These are phyloP conservation scores for Forsythia suspensa DNA, from an alignment of 257 asterid genomes.

Conservation along the genomic window DNA sequence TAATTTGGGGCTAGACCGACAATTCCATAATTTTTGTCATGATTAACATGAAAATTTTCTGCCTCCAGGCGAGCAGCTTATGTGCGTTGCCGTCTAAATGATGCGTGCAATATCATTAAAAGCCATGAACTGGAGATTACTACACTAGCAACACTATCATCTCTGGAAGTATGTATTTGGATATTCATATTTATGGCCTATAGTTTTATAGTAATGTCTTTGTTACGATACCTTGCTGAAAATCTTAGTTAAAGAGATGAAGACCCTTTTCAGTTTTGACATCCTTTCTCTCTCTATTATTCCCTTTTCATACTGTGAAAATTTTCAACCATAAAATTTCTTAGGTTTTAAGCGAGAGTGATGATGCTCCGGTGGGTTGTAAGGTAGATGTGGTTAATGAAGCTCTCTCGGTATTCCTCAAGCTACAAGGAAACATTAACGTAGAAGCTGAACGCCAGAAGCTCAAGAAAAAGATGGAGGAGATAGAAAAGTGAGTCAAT, in stretches of 20 bases:
- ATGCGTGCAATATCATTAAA: conserved; percentile 44
- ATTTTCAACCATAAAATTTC: neutral
- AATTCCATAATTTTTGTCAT: neutral
- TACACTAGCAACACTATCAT: conserved; percentile 75
- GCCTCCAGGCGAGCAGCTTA: conserved; percentile 66
- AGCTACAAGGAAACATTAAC: conserved; percentile 46
- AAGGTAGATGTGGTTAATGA: conserved; percentile 63
- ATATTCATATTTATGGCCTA: neutral
- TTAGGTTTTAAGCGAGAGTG: conserved; percentile 65
- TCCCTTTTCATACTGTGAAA: too few species aligned
- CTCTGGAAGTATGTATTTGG: conserved; percentile 55
- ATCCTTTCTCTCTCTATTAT: neutral
- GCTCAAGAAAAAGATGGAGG: conserved; percentile 77
- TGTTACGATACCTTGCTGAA: neutral
- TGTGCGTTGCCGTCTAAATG: conserved; percentile 66
- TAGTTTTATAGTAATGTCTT: neutral
- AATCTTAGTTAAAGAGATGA: neutral
- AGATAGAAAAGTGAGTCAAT: conserved; percentile 57
- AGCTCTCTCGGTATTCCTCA: conserved; percentile 60
- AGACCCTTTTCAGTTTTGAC: neutral
- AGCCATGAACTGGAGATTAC: conserved; percentile 61
- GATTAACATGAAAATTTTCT: neutral
- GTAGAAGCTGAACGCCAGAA: conserved; percentile 80
- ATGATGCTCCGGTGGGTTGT: conserved; percentile 71
- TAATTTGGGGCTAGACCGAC: neutral